phyloP scores from a whole-genome alignment of 176 grass and related monocot genomes.

The Bolboschoenus planiculmis region DNA sequence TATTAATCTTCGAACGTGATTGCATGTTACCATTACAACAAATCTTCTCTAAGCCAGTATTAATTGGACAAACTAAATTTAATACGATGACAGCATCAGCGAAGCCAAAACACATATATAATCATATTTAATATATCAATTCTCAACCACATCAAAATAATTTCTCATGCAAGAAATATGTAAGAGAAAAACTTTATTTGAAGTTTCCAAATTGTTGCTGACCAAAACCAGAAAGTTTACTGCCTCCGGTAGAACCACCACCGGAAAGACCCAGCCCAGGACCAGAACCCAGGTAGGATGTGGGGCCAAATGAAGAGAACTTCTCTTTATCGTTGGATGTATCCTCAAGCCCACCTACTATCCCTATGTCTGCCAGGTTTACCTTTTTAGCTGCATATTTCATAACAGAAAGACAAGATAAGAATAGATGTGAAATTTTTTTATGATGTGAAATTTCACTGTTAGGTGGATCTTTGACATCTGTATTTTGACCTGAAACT shows the following conservation, averaged over 20 bases:
- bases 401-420: background rate
- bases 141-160: conserved; percentile 16
- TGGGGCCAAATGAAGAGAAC: conserved; percentile 29
- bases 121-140: no score
- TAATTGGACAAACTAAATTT: background rate
- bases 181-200: conserved; percentile 40
- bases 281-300: conserved; percentile 35
- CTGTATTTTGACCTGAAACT: background rate
- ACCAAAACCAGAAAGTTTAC: conserved; percentile 54
- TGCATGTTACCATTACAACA: background rate
- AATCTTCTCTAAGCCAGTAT: conserved; percentile 3
- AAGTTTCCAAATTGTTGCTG: conserved; percentile 65
- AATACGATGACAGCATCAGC: background rate
- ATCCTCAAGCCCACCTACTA: conserved; percentile 71
- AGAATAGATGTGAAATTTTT: no score
- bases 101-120: background rate
- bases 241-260: conserved; percentile 34
- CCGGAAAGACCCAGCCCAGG: conserved; percentile 50
- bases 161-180: background rate
- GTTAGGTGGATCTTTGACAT: background rate
- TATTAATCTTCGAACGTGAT: background rate
- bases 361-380: conserved; percentile 76
- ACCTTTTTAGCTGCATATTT: conserved; percentile 89
- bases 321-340: conserved; percentile 50
- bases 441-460: background rate